phyloP scores from a whole-genome alignment of 345 rosid genomes.

The Citrus unshiu region DNA sequence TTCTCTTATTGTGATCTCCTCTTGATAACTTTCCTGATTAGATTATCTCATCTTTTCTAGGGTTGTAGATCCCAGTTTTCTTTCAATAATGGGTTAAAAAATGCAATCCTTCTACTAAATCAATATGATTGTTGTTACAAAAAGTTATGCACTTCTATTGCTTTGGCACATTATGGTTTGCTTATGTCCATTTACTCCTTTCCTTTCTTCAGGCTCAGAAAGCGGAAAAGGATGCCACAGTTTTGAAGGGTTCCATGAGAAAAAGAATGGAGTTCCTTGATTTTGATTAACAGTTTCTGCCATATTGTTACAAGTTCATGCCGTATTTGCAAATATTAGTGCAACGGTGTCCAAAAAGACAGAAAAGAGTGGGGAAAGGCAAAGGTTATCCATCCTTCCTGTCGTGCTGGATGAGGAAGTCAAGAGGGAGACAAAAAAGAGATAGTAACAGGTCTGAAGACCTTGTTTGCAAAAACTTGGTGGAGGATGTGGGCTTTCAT shows the following conservation, averaged over 20 bases:
- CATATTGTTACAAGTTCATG: conserved; percentile 3
- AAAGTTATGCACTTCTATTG: neutral
- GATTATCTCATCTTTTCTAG: neutral
- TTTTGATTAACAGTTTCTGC: conserved; percentile 35
- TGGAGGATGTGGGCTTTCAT: conserved; percentile 9
- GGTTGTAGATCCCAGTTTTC: neutral
- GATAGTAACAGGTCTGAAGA: conserved; percentile 2
- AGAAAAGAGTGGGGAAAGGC: conserved; percentile 6
- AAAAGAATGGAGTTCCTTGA: conserved; percentile 69
- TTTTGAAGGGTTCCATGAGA: conserved; percentile 58
- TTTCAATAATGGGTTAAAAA: neutral
- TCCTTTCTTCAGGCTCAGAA: conserved; percentile 49
- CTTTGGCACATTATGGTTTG: neutral
- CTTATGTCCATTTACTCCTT: conserved; percentile 1
- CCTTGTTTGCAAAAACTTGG: conserved; percentile 1
- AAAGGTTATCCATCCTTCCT: neutral
- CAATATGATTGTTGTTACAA: neutral
- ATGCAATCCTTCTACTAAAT: neutral
- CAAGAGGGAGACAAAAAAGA: neutral
- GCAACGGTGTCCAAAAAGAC: conserved; percentile 12
- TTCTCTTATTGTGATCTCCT: neutral
- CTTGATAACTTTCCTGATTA: neutral
- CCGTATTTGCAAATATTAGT: conserved; percentile 24
- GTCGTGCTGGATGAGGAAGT: conserved; percentile 8
- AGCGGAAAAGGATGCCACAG: conserved; percentile 58